Conservation (phyloP, 345 rosid genomes). For the Lepidium aucheri region DNA sequence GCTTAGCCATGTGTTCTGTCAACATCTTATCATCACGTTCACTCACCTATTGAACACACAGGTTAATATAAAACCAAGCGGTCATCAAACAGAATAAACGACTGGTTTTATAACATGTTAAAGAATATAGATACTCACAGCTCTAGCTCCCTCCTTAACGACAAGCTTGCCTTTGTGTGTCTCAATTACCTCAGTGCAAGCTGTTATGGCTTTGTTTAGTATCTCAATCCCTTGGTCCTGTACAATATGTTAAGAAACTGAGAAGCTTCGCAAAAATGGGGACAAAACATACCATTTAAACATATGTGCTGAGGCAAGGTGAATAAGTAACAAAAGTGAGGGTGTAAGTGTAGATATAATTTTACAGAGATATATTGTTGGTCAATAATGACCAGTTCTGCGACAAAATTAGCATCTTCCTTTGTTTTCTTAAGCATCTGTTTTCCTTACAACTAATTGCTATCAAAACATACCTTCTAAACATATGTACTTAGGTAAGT, state of each 20-base stretch:
- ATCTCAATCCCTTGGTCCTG: constrained; percentile 94
- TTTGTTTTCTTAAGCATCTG: neutral
- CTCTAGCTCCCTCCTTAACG: constrained; percentile 89
- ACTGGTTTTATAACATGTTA: constrained; percentile 1
- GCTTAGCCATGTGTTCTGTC: constrained; percentile 95
- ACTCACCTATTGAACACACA: constrained; percentile 61
- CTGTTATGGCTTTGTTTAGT: constrained; percentile 67
- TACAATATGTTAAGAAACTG: neutral
- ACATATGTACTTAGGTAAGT: too few species aligned
- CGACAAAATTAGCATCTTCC: neutral
- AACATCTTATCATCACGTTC: constrained; percentile 93
- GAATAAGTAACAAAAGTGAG: neutral
- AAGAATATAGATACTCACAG: constrained; percentile 45
- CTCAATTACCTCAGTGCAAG: constrained; percentile 75
- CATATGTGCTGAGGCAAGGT: neutral
- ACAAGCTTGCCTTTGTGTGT: constrained; percentile 79
- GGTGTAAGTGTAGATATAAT: neutral
- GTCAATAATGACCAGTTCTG: neutral
- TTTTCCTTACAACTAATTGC: neutral
- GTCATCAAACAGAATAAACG: neutral
- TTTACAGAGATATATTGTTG: neutral
- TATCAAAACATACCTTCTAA: too few species aligned
- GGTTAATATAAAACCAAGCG: too few species aligned
- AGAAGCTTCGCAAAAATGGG: neutral
- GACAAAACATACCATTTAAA: neutral